Evolutionary conservation across 352 stramenopile species (phyloP).

Genomic region (Globisporangium emineosum): DNA sequence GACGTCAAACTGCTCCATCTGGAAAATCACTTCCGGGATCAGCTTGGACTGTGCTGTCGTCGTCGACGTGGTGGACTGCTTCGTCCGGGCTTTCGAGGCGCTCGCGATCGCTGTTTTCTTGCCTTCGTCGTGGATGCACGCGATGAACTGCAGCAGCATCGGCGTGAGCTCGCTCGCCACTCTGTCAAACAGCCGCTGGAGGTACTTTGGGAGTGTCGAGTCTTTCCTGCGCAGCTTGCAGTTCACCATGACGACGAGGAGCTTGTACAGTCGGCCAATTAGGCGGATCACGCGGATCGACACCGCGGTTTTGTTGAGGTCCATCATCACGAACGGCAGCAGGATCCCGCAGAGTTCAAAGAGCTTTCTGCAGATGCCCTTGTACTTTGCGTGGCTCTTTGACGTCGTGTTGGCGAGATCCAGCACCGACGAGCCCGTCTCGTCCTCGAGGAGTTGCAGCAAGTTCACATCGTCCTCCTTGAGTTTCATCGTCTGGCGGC

Average conservation of each 20-base stretch:
- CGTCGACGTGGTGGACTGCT: constrained; percentile 6
- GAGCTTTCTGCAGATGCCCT: constrained; percentile 29
- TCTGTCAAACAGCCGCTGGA: constrained; percentile 47
- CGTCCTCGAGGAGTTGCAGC: constrained; percentile 36
- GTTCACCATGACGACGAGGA: constrained; percentile 37
- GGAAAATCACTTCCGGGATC: constrained; percentile 63
- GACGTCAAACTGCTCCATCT: constrained; percentile 70
- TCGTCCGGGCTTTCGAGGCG: constrained; percentile 12
- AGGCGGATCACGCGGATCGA: constrained; percentile 44
- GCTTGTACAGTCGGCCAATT: constrained; percentile 48
- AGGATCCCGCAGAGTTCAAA: constrained; percentile 35
- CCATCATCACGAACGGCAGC: constrained; percentile 46
- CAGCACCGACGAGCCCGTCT: constrained; percentile 28
- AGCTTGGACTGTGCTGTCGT: constrained; percentile 39
- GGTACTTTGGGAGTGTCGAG: constrained; percentile 32
- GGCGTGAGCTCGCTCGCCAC: constrained; percentile 39
- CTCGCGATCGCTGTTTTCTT: constrained; percentile 20
- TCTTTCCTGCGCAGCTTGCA: constrained; percentile 44
- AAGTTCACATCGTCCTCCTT: constrained; percentile 36
- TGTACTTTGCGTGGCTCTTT: constrained; percentile 25
- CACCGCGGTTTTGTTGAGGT: constrained; percentile 28
- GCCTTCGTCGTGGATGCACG: constrained; percentile 44
- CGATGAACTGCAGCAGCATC: constrained; percentile 46
- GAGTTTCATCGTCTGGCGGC: constrained; percentile 32
- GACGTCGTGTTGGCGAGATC: constrained; percentile 17